Evolutionary conservation across 2,329 filamentous ascomycete genomes (phyloP).

Genomic region (Paecilomyces formosus): DNA sequence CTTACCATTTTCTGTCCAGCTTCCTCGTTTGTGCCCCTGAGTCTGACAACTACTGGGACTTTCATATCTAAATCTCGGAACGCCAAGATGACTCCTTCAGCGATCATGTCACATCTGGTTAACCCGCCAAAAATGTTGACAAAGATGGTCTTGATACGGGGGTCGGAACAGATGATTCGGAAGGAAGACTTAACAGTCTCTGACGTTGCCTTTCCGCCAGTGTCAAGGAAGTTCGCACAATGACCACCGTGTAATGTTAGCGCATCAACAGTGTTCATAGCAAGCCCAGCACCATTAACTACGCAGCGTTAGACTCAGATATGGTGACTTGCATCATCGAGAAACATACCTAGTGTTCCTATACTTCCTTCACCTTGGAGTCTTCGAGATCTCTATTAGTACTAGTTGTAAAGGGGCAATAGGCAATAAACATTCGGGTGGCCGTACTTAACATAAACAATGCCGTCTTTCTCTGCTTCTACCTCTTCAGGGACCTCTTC

Average conservation of each 20-base stretch:
- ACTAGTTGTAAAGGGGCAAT: background rate
- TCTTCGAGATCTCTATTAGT: slow-evolving; percentile 16
- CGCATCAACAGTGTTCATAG: slow-evolving; percentile 74
- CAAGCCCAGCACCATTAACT: slow-evolving; percentile 62
- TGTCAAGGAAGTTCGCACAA: slow-evolving; percentile 81
- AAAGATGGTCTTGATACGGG: slow-evolving; percentile 63
- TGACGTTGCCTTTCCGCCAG: slow-evolving; percentile 77
- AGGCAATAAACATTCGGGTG: background rate
- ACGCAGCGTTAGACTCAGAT: slow-evolving; percentile 56
- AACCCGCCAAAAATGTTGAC: slow-evolving; percentile 66
- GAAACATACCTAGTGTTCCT: slow-evolving; percentile 55
- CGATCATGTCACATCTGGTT: slow-evolving; percentile 75
- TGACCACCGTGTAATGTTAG: slow-evolving; percentile 59
- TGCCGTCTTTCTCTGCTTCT: slow-evolving; percentile 61
- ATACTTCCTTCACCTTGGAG: slow-evolving; percentile 53
- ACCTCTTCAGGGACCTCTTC: slow-evolving; percentile 50
- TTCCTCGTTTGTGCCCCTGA: slow-evolving; percentile 68
- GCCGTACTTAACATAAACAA: slow-evolving; percentile 65
- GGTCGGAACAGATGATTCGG: slow-evolving; percentile 63
- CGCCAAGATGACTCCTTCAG: slow-evolving; percentile 63
- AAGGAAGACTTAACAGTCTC: slow-evolving; percentile 74
- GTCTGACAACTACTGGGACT: slow-evolving; percentile 70
- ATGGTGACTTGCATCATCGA: slow-evolving; percentile 19
- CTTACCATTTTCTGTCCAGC: slow-evolving; percentile 57
- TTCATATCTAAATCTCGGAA: slow-evolving; percentile 60